Evolutionary conservation across 129 eudicot species (phyloP), one percentile per base, ranked within the genome.

Genomic region (Flaveria robusta): DNA sequence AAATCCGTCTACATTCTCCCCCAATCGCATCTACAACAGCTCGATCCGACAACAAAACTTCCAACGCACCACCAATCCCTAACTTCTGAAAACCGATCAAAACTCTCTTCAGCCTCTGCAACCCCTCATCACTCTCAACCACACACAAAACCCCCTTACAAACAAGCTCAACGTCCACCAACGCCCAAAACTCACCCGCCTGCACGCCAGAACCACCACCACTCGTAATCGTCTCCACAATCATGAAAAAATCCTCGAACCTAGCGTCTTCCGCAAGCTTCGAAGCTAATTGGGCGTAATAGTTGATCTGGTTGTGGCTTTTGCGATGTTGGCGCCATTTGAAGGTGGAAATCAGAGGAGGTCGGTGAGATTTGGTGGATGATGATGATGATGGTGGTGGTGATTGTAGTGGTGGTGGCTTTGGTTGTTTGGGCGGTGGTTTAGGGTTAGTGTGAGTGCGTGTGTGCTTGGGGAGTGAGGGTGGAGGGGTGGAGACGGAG

Each of bases 261-360:
- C 84, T 79, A 1, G 91, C 96, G 26, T 81, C 92, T 56, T 81
- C 77, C 3, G 88, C 96, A 43, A 91, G 92, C 83, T 86, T 87
- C 16, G 98, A 91, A 26, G 96, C 98, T 58, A 89, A 79, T 37
- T 86, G 81, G 29, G 96, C 91, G 78, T 85, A 87, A 81, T 85
- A 83, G 15, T 51, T 81, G 76, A 81, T 82, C 49, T 78, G 71
- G 34, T 70, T 74, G 27, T 78, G 76, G 65, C 20, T 37, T 20
- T 71, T 75, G 26, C 74, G 82, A 22, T 62, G 41, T 71, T 81
- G 70, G 37, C 82, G 79, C 71, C 70, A 80, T 37, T 80, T 72
- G 74, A 83, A 79, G 29, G 88, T 79, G 71, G 85, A 59, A 31
- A 79, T 68, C 31, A 81, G 86, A 8, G 86, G 83, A 45, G 87